A percentile compares a stretch with the other conserved stretches of the same genome.
Conservation (phyloP, 1,284 basidiomycete genomes). For the Rhodotorula sp. region DNA sequence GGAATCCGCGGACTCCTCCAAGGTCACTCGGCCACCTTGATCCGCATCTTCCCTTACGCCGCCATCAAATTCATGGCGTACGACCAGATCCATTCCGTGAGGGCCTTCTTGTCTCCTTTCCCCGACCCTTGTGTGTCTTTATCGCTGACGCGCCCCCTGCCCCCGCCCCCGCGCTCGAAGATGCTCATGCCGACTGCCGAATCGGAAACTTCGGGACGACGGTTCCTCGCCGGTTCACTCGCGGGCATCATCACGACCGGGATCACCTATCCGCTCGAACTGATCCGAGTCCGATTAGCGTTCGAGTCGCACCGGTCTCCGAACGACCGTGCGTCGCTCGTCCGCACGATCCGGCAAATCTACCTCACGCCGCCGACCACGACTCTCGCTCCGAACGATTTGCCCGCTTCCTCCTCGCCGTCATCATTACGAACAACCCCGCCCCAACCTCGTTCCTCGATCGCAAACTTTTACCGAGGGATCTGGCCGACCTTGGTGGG, state of each 20-base stretch:
- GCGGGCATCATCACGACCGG: conserved; percentile 87
- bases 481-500: conserved; percentile 87
- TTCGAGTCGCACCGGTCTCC: conserved; percentile 53
- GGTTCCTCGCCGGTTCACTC: conserved; percentile 83
- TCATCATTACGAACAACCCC: conserved; percentile 9
- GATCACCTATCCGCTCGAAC: conserved; percentile 90
- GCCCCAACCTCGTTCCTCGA: conserved; percentile 56
- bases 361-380: conserved; percentile 63
- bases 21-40: conserved; percentile 86
- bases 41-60: conserved; percentile 85
- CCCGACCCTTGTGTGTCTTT: background rate
- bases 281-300: conserved; percentile 93
- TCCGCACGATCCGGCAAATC: conserved; percentile 63
- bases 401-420: conserved; percentile 42
- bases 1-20: conserved; percentile 84
- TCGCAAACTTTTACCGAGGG: conserved; percentile 87
- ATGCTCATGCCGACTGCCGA: conserved; percentile 78
- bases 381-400: conserved; percentile 10
- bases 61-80: conserved; percentile 98
- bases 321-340: conserved; percentile 61
- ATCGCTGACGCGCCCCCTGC: background rate
- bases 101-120: background rate
- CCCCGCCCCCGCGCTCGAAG: conserved; percentile 41
- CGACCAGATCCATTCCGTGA: conserved; percentile 75
- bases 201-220: conserved; percentile 73